A percentile compares a stretch with the other conserved stretches of the same genome.
phyloP scores from a whole-genome alignment of 2,329 filamentous ascomycete genomes.

The Alternaria incomplexa region DNA sequence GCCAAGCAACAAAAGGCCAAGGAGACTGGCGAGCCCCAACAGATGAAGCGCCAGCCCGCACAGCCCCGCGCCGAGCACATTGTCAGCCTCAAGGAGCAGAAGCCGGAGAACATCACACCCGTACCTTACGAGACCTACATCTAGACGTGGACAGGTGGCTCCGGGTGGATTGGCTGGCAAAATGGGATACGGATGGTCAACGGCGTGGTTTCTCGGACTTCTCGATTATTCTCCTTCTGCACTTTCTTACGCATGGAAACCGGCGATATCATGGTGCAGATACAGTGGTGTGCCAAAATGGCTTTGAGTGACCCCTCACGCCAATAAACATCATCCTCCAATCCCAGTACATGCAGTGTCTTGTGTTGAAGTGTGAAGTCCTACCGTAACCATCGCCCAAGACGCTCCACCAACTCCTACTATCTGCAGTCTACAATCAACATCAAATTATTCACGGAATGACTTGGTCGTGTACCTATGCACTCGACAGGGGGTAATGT shows the following conservation, averaged over 20 bases:
- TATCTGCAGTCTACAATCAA: background rate
- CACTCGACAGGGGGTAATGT: background rate
- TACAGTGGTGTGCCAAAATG: constrained; percentile 44
- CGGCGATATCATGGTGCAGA: constrained; percentile 45
- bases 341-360: constrained; percentile 14
- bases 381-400: background rate
- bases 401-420: background rate
- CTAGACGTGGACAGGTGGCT: constrained; percentile 61
- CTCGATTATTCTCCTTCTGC: constrained; percentile 47
- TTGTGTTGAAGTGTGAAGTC: background rate
- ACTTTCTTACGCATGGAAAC: constrained; percentile 49
- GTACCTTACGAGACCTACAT: constrained; percentile 98
- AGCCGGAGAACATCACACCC: constrained; percentile 88
- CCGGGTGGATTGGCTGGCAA: constrained; percentile 36
- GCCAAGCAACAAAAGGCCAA: constrained; percentile 92
- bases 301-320: constrained; percentile 45
- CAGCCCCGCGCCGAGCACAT: constrained; percentile 81
- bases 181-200: constrained; percentile 49
- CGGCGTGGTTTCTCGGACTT: constrained; percentile 50
- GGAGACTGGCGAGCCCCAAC: constrained; percentile 81
- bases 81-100: constrained; percentile 80
- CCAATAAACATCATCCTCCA: constrained; percentile 44
- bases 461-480: background rate
- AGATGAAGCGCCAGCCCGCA: constrained; percentile 89
- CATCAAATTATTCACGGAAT: background rate